Evolutionary conservation across 75 land plant species (phyloP).

Genomic region (Pinus taeda): DNA sequence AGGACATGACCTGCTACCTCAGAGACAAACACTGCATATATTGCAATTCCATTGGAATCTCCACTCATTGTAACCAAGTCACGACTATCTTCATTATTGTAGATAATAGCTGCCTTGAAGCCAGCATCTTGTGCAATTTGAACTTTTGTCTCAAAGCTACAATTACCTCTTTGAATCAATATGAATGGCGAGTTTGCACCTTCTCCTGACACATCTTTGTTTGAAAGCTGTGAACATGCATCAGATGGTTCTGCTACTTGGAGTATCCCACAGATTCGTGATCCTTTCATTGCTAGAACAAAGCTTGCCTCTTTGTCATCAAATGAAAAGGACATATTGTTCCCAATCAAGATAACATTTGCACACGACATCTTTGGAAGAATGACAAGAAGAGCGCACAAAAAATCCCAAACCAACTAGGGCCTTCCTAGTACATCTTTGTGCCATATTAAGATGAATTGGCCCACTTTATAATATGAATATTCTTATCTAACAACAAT

Average conservation of each 20-base stretch:
- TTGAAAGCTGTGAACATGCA: conserved; percentile 9
- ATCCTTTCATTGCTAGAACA: conserved; percentile 2
- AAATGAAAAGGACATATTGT: too few species aligned
- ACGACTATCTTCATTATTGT: conserved; percentile 33
- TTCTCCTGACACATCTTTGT: conserved; percentile 1
- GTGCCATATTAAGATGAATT: too few species aligned
- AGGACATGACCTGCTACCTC: conserved; percentile 58
- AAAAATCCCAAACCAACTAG: too few species aligned
- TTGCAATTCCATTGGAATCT: conserved; percentile 30
- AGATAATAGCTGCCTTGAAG: conserved; percentile 37
- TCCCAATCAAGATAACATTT: too few species aligned
- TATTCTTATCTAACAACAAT: too few species aligned
- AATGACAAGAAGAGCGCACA: too few species aligned
- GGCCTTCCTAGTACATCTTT: too few species aligned
- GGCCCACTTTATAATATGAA: too few species aligned
- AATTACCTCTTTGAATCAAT: conserved; percentile 34
- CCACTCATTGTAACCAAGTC: conserved; percentile 56
- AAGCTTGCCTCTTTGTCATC: too few species aligned
- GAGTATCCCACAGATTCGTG: conserved; percentile 13
- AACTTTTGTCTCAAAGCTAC: conserved; percentile 41
- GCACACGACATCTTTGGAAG: too few species aligned
- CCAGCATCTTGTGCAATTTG: conserved; percentile 48
- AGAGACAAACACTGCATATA: conserved; percentile 79
- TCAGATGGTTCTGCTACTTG: conserved; percentile 12
- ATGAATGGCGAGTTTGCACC: conserved; percentile 16